These are phyloP conservation scores for Musa schizocarpa DNA, from an alignment of 176 grass and related monocot genomes.

Conservation along the genomic window DNA sequence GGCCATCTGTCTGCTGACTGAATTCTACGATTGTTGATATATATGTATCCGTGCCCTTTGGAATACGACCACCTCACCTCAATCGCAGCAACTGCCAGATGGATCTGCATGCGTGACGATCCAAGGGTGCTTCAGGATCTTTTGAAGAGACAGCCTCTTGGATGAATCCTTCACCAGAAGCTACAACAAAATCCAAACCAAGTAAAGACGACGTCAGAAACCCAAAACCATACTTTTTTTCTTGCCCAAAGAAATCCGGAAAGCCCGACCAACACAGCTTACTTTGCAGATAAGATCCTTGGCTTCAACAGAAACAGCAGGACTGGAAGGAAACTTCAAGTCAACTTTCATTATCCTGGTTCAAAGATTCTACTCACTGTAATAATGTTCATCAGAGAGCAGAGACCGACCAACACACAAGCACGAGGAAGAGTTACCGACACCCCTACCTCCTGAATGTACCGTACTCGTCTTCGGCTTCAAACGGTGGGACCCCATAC, in stretches of 20 bases:
- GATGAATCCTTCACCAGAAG: constrained; percentile 88
- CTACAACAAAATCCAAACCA: constrained; percentile 13
- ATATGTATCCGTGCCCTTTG: too few species aligned
- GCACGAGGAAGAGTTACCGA: not conserved
- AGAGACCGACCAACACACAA: not conserved
- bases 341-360: constrained; percentile 83
- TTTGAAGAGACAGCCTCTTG: constrained; percentile 68
- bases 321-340: constrained; percentile 55
- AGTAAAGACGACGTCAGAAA: too few species aligned
- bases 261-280: not conserved
- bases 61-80: too few species aligned
- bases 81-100: constrained; percentile 60
- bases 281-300: constrained; percentile 91
- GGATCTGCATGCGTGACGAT: constrained; percentile 73
- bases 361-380: not conserved
- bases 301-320: constrained; percentile 50
- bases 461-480: constrained; percentile 53
- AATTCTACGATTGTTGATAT: too few species aligned
- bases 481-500: constrained; percentile 77
- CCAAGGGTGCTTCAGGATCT: constrained; percentile 80
- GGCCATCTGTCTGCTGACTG: too few species aligned
- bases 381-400: not conserved
- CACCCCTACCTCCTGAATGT: constrained; percentile 46
- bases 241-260: not conserved
- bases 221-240: not conserved